A percentile compares a stretch with the other conserved stretches of the same genome.
Evolutionary conservation across 106 monocot species (phyloP).

Genomic region (Dendrobium catenatum): DNA sequence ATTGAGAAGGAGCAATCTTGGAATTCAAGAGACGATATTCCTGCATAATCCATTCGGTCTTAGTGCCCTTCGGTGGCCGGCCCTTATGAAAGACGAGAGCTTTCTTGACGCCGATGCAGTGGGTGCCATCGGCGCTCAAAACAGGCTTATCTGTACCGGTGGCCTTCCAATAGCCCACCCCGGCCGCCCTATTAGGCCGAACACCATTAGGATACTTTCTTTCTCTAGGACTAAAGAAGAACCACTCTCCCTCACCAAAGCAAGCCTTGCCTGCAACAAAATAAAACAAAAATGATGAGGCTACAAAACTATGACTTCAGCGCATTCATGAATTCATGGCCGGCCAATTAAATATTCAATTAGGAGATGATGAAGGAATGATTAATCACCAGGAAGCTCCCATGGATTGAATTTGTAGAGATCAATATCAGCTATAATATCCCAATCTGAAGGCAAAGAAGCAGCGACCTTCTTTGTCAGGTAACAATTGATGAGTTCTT

Average conservation of each 20-base stretch:
- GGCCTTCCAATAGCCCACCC: slow-evolving; percentile 2
- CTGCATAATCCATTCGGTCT: slow-evolving; percentile 7
- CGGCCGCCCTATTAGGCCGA: not conserved
- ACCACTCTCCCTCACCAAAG: slow-evolving; percentile 3
- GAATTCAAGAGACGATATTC: slow-evolving; percentile 1
- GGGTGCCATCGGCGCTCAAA: not conserved
- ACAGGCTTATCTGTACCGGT: slow-evolving; percentile 5
- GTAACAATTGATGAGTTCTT: slow-evolving; percentile 17
- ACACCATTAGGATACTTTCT: slow-evolving; percentile 2
- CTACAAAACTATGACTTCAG: no score
- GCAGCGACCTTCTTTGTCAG: slow-evolving; percentile 10
- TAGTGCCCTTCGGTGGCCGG: slow-evolving; percentile 4
- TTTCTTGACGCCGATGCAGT: slow-evolving; percentile 7
- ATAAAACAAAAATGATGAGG: not conserved
- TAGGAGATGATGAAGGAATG: not conserved
- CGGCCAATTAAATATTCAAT: not conserved
- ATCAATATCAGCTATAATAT: slow-evolving; percentile 15
- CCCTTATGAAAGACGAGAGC: slow-evolving; percentile 6
- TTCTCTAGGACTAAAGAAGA: slow-evolving; percentile 6
- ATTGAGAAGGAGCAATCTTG: not conserved
- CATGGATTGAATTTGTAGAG: slow-evolving; percentile 23
- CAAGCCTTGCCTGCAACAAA: not conserved
- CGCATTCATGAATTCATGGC: no score
- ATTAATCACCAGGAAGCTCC: slow-evolving; percentile 18
- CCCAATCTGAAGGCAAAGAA: not conserved